Conservation (phyloP, 106 monocot genomes). For the Platanthera guangdongensis region DNA sequence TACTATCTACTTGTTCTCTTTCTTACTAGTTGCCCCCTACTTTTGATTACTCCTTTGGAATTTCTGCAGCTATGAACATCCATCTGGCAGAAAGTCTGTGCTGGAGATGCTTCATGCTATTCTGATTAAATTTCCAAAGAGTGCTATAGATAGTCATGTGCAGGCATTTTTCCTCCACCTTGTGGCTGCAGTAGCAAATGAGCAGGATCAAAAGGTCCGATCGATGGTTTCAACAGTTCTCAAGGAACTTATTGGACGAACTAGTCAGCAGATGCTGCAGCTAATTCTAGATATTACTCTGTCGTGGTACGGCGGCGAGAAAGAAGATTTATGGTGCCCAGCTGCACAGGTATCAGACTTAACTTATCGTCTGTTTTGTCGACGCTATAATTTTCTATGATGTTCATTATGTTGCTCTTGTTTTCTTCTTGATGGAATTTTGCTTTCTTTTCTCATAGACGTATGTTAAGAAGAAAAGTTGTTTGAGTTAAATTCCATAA, state of each 20-base stretch:
- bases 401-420: not conserved
- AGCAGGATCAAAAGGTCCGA: constrained; percentile 47
- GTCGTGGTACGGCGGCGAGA: constrained; percentile 72
- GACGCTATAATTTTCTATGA: not conserved
- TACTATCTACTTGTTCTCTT: not conserved
- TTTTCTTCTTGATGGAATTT: not conserved
- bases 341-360: constrained; percentile 57
- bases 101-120: constrained; percentile 89
- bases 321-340: constrained; percentile 70
- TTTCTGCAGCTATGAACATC: constrained; percentile 78
- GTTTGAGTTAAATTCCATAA: no score
- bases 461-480: no score
- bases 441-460: not conserved
- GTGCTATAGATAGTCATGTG: constrained; percentile 59
- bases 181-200: constrained; percentile 77
- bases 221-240: constrained; percentile 57
- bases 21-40: not conserved
- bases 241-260: constrained; percentile 40
- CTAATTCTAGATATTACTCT: constrained; percentile 53
- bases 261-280: constrained; percentile 29
- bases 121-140: constrained; percentile 67
- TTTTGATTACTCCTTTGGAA: not conserved
- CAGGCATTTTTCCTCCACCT: constrained; percentile 70
- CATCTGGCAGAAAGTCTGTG: constrained; percentile 90
- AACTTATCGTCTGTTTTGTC: not conserved